phyloP scores from a whole-genome alignment of 2,329 filamentous ascomycete genomes.

The Microdochium bolleyi region DNA sequence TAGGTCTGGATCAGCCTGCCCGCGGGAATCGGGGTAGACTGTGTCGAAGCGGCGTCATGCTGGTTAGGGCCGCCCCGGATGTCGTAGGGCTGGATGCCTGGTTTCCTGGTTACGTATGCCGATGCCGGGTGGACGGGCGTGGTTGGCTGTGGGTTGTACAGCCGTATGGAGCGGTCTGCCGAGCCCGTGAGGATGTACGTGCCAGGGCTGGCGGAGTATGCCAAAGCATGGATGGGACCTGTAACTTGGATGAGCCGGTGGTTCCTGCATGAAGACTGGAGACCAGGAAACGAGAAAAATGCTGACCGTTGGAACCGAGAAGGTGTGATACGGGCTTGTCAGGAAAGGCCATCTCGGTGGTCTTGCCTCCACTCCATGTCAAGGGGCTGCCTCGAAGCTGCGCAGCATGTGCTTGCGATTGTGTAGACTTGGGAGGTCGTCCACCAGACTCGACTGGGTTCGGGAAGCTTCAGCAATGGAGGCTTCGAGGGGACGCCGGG shows the following conservation, averaged over 20 bases:
- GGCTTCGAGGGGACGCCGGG: no score
- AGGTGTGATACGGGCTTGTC: constrained; percentile 45
- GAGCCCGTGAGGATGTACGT: constrained; percentile 80
- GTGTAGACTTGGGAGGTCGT: no score
- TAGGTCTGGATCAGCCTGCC: constrained; percentile 78
- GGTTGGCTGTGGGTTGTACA: constrained; percentile 68
- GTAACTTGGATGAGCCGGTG: constrained; percentile 1
- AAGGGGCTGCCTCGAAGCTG: background rate
- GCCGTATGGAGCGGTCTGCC: constrained; percentile 74
- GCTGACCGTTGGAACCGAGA: constrained; percentile 48
- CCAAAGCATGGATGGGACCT: constrained; percentile 66
- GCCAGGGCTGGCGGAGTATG: constrained; percentile 64
- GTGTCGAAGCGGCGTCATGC: constrained; percentile 26
- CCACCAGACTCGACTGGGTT: no score
- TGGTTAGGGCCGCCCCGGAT: constrained; percentile 15
- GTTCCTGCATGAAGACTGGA: background rate
- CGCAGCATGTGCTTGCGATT: no score
- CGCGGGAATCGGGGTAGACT: constrained; percentile 23
- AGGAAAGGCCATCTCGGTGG: constrained; percentile 32
- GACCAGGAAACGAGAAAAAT: constrained; percentile 3
- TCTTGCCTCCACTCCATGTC: background rate
- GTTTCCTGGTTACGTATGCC: constrained; percentile 2
- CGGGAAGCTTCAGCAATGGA: no score
- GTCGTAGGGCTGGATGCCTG: constrained; percentile 6
- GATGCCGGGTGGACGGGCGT: constrained; percentile 12